Percentiles rank a stretch among this genome's conserved stretches.
Evolutionary conservation across 345 rosid species (phyloP).

Genomic region (Melastoma malabathricum): DNA sequence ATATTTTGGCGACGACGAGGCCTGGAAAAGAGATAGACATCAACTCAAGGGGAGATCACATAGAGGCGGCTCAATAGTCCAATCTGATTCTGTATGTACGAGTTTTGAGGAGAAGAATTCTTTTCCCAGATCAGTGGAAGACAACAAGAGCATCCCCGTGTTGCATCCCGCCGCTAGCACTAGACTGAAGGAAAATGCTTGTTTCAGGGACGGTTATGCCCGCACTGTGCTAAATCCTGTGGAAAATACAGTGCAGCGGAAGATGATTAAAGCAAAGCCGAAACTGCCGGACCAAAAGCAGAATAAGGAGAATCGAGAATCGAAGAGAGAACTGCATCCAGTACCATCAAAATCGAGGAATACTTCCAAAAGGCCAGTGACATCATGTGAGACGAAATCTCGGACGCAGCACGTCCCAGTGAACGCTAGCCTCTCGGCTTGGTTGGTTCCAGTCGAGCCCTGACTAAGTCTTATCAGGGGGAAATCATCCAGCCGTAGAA

Average conservation of each 20-base stretch:
- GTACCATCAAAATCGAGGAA: too few relatives aligned
- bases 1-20: constrained; percentile 6
- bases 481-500: neutral
- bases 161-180: too few relatives aligned
- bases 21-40: constrained; percentile 2
- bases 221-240: constrained; percentile 67
- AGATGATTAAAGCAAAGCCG: constrained; percentile 56
- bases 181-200: constrained; percentile 15
- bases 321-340: constrained; percentile 13
- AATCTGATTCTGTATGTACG: constrained; percentile 13
- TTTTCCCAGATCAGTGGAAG: too few relatives aligned
- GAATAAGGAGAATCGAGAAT: constrained; percentile 41
- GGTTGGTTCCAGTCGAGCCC: constrained; percentile 31
- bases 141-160: constrained; percentile 2
- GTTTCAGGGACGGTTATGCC: constrained; percentile 27
- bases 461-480: constrained; percentile 8
- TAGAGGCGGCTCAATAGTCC: neutral
- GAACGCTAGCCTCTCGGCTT: constrained; percentile 64
- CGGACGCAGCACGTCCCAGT: constrained; percentile 35
- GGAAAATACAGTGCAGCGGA: constrained; percentile 72
- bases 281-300: constrained; percentile 15
- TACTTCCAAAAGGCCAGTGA: neutral
- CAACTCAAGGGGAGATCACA: neutral
- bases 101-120: constrained; percentile 6
- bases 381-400: neutral